A percentile compares a stretch with the other conserved stretches of the same genome.
These are phyloP conservation scores for Rutstroemia sydowiana DNA, from an alignment of 2,329 filamentous ascomycete species.

Conservation along the genomic window DNA sequence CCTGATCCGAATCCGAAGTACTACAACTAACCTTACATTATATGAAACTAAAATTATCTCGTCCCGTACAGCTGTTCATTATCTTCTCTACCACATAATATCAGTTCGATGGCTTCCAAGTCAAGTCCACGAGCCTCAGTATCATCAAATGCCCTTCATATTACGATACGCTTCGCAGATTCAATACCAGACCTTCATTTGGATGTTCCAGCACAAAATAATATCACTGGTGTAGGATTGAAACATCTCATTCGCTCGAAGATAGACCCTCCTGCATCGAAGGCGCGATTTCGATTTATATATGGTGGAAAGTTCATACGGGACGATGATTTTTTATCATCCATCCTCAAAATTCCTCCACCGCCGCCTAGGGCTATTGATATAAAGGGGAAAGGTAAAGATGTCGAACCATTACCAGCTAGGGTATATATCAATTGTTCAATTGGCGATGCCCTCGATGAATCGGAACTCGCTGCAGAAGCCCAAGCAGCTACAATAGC, in stretches of 20 bases:
- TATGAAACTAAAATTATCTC: too few relatives aligned
- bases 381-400: slow-evolving; percentile 60
- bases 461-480: slow-evolving; percentile 64
- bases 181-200: slow-evolving; percentile 77
- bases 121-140: background rate
- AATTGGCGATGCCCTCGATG: slow-evolving; percentile 67
- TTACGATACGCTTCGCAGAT: slow-evolving; percentile 87
- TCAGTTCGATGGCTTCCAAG: slow-evolving; percentile 4
- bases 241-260: slow-evolving; percentile 74
- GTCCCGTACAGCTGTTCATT: too few relatives aligned
- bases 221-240: slow-evolving; percentile 68
- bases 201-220: slow-evolving; percentile 59
- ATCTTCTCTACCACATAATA: too few relatives aligned
- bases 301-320: slow-evolving; percentile 80
- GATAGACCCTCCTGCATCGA: slow-evolving; percentile 53
- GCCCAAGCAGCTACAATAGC: slow-evolving; percentile 30
- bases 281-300: slow-evolving; percentile 77
- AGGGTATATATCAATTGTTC: slow-evolving; percentile 90
- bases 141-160: slow-evolving; percentile 44
- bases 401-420: slow-evolving; percentile 38
- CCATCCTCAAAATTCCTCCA: slow-evolving; percentile 57
- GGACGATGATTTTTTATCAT: slow-evolving; percentile 61
- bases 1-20: too few relatives aligned
- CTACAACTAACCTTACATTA: too few relatives aligned
- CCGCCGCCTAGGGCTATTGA: slow-evolving; percentile 37